Evolutionary conservation across 495 filamentous ascomycete species (phyloP), one percentile per base, ranked within the genome.

Genomic region (Aspergillus mulundensis): DNA sequence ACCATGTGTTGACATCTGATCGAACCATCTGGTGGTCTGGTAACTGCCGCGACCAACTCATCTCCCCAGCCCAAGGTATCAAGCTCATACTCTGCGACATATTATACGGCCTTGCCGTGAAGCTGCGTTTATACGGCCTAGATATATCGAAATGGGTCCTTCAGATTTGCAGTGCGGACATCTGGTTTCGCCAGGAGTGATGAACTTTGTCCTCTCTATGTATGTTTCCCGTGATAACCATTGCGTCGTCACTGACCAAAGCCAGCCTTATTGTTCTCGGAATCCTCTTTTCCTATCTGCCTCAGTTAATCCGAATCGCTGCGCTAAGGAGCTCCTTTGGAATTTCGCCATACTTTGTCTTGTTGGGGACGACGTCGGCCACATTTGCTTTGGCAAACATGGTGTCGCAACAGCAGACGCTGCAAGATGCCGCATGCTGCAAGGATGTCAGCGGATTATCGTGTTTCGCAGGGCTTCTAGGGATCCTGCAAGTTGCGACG

Each of bases 231-330:
- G 36, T 30, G 28, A 14, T 8, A 19, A 21, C 38, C 38, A 6
- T 10, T 18, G 11, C 3, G 8, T 20, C 34, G 50, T 6, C 15
- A 16, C 59, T 58, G 39, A 60, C 30, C 28, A 12, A 36, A 48
- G 40, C 18, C 30, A 95, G 90, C 61, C 70, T 96, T 61, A 89
- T 98, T 59, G 76, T 97, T 62, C 64, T 96, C 62, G 94, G 95
- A 45, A 95, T 98, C 69, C 75, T 97, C 52, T 68, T 93, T 56
- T 97, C 93, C 56, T 98, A 98, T 71, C 82, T 96, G 24, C 95
- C 94, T 1, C 94, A 98, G 69, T 94, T 97, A 70, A 77, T 85
- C 67, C 89, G 92, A 56, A 97, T 98, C 75, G 89, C 95, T 60
- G 71, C 80, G 40, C 84, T 91, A 32, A 84, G 87, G 47, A 92